Conservation (phyloP, 2,329 filamentous ascomycete genomes). For the Sphaerulina musiva region DNA sequence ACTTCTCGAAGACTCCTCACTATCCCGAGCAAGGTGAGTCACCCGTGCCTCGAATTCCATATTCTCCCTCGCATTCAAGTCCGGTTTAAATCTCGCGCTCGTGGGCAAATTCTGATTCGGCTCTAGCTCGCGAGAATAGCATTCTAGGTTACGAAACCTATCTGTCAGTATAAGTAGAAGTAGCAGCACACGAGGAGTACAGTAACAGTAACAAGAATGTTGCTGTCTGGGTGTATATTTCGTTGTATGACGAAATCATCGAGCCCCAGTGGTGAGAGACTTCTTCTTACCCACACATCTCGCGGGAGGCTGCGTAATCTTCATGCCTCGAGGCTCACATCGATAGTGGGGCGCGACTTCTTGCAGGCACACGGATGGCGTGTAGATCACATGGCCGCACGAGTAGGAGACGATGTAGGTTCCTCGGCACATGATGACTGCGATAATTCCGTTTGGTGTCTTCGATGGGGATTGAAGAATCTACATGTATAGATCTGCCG, state of each 20-base stretch:
- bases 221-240: no score
- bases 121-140: conserved; percentile 18
- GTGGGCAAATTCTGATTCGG: conserved; percentile 17
- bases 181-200: no score
- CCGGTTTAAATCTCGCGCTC: conserved; percentile 20
- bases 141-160: conserved; percentile 15
- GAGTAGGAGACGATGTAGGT: conserved; percentile 21
- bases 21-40: not conserved
- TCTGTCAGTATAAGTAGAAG: no score
- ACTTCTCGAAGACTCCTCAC: conserved; percentile 10
- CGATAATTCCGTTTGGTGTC: not conserved
- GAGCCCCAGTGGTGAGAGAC: no score
- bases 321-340: conserved; percentile 22
- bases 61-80: conserved; percentile 10
- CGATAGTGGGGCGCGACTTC: conserved; percentile 21
- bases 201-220: no score
- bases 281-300: not conserved
- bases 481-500: conserved; percentile 1
- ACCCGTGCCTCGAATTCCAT: not conserved
- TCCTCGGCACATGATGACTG: conserved; percentile 18
- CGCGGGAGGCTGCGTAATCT: conserved; percentile 21
- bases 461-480: not conserved
- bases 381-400: conserved; percentile 19
- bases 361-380: conserved; percentile 19
- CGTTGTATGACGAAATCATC: no score